Base-by-base conservation (phyloP, 192 early-diverging fungal genomes). In the Rhizophagus clarus region DNA sequence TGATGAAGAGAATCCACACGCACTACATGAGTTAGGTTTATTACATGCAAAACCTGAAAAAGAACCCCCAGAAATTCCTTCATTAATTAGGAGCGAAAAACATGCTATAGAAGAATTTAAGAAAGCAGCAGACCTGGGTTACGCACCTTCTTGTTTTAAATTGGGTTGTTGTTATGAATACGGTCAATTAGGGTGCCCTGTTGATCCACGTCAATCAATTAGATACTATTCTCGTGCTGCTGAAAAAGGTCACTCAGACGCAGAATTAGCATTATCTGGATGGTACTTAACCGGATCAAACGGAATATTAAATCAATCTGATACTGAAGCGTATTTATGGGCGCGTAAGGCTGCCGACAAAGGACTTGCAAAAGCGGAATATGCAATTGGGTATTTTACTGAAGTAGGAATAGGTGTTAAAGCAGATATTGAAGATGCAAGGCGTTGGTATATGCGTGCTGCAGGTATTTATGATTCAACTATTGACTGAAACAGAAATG, bases 261-360 rank as follows among this genome's bases (percentile, higher is more conserved):
- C 95, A 4, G 97, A 97, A 81, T 86, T 99, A 42, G 96, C 96
- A 22, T 87, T 99, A 8, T 97, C 97, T 1, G 98, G 97, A 4
- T 99, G 98, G 98, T 99, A 99, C 81, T 87, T 99, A 81, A 98
- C 97, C 1, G 97, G 96, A 34, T 92, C 95, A 7, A 96, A 99
- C 75, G 93, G 92, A 15, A 90, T 96, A 12, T 82, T 99, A 82
- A 89, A 89, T 75, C 97, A 97, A 85, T 95, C 89, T 77, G 97
- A 99, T 84, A 90, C 89, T 28, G 95, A 99, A 83, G 97, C 98
- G n/a, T 99, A 97, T 81, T 85, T 96, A 79, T 99, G 98, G 98
- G 97, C 98, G 22, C 90, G 96, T 24, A 95, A 95, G 74, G 96
- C 98, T 20, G 98, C 98, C 1, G 97, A 98, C 81, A 97, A 95